Evolutionary conservation across 2,329 filamentous ascomycete genomes (phyloP).

Genomic region (Teratosphaeria viscida): DNA sequence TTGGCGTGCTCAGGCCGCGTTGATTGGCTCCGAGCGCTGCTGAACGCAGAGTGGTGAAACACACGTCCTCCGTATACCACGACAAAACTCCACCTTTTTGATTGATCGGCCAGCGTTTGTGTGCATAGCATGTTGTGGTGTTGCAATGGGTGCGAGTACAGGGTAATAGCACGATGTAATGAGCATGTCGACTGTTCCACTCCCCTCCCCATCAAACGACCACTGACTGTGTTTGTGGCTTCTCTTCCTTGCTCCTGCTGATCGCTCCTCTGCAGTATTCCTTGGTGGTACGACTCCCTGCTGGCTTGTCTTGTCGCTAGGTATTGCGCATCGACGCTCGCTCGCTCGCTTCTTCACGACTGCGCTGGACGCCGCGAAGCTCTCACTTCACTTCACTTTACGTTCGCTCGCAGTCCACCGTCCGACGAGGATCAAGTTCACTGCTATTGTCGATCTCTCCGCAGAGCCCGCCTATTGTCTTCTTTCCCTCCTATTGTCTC

Average conservation of each 20-base stretch:
- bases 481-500: not conserved
- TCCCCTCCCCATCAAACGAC: too few relatives aligned
- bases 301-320: not conserved
- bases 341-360: not conserved
- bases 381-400: not conserved
- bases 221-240: not conserved
- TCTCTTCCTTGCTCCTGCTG: not conserved
- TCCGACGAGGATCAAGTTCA: not conserved
- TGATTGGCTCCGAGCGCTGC: not conserved
- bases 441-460: not conserved
- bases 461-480: not conserved
- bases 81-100: not conserved
- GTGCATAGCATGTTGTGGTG: not conserved
- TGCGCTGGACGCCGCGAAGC: not conserved
- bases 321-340: too few relatives aligned
- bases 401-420: not conserved
- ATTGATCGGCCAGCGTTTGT: not conserved
- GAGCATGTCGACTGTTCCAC: not conserved
- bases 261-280: not conserved
- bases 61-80: not conserved
- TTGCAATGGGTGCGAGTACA: not conserved
- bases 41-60: not conserved
- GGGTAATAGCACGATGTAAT: not conserved
- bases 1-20: not conserved
- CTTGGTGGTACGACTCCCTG: not conserved